Conservation (phyloP, 2,329 filamentous ascomycete species). For the Verruconis gallopava region DNA sequence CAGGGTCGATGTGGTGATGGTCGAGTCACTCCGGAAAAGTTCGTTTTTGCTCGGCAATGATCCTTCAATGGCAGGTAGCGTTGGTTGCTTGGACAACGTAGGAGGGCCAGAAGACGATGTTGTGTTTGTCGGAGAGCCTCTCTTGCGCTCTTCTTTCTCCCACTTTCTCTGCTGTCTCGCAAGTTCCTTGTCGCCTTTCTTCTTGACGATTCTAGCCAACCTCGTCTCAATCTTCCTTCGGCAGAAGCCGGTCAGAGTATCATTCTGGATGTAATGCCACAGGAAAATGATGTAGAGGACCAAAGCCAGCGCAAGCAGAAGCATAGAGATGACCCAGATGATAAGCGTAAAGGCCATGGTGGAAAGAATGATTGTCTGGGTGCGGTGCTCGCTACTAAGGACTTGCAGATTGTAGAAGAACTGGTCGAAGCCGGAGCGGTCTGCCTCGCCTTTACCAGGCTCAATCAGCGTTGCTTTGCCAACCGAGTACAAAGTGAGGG, state of each 20-base stretch:
- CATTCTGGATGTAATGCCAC: constrained; percentile 81
- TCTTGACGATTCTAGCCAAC: constrained; percentile 69
- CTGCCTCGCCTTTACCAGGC: constrained; percentile 41
- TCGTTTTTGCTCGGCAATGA: constrained; percentile 41
- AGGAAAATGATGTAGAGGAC: constrained; percentile 80
- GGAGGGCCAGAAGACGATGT: constrained; percentile 14
- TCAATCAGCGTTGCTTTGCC: constrained; percentile 57
- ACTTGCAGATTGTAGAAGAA: constrained; percentile 74
- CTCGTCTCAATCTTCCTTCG: constrained; percentile 81
- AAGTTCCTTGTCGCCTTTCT: constrained; percentile 79
- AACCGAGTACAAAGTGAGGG: constrained; percentile 74
- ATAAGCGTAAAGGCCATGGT: constrained; percentile 88
- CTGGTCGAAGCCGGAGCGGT: constrained; percentile 47
- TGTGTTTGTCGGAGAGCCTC: neutral
- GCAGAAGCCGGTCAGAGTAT: constrained; percentile 73
- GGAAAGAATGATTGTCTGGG: constrained; percentile 70
- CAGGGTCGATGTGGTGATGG: constrained; percentile 44
- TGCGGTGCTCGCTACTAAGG: constrained; percentile 59
- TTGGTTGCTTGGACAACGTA: constrained; percentile 45
- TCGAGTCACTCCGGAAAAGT: constrained; percentile 43
- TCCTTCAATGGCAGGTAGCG: constrained; percentile 49
- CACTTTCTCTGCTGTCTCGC: constrained; percentile 54
- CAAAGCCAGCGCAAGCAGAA: constrained; percentile 59
- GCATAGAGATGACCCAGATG: constrained; percentile 72
- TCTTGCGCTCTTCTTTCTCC: constrained; percentile 40